Conservation (phyloP, 768 basidiomycete species). For the Termitomyces sp. region DNA sequence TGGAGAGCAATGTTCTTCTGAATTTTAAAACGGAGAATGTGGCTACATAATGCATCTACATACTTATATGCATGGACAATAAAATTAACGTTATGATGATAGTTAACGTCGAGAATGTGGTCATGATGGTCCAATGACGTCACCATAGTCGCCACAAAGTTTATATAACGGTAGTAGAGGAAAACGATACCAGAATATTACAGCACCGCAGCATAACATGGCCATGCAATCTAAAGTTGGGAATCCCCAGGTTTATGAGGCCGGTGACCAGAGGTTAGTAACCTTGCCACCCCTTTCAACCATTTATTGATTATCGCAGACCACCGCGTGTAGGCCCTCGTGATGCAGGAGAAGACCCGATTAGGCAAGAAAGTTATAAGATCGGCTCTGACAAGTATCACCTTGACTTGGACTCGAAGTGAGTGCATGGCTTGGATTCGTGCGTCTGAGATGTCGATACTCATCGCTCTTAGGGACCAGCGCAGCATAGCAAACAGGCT, state of each 20-base stretch:
- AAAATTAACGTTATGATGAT: not conserved
- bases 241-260: conserved; percentile 43
- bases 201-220: not conserved
- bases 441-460: not conserved
- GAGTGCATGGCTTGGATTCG: not conserved
- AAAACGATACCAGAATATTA: not conserved
- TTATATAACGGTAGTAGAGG: too few relatives aligned
- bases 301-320: not conserved
- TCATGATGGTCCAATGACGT: not conserved
- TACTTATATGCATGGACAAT: not conserved
- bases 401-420: not conserved
- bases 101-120: not conserved
- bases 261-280: conserved; percentile 40
- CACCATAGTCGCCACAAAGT: not conserved
- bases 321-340: not conserved
- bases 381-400: not conserved
- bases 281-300: not conserved
- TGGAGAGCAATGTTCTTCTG: not conserved
- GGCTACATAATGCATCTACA: too few relatives aligned
- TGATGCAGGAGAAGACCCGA: not conserved
- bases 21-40: not conserved
- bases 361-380: not conserved
- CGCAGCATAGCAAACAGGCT: conserved; percentile 35
- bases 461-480: not conserved
- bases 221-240: conserved; percentile 46